Conservation (phyloP, 257 asterid genomes). For the Fraxinus pennsylvanica region DNA sequence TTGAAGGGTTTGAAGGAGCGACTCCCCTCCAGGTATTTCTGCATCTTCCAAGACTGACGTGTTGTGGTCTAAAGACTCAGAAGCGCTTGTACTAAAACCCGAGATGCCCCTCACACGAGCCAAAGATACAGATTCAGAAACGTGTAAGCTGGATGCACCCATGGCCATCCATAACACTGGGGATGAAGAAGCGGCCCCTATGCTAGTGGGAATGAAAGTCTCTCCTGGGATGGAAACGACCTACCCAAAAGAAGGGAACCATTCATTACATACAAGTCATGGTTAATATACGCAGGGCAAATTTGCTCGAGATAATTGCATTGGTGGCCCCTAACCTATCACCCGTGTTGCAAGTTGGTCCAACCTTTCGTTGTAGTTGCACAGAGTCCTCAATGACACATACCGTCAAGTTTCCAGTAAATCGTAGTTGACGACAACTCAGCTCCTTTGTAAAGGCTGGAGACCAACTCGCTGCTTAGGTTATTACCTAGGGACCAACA, state of each 20-base stretch:
- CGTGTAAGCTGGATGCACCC: constrained; percentile 63
- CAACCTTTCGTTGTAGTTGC: background rate
- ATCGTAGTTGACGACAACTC: background rate
- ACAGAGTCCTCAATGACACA: background rate
- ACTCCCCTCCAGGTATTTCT: constrained; percentile 64
- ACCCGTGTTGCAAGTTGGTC: background rate
- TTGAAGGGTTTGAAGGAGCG: constrained; percentile 58
- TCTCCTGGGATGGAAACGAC: constrained; percentile 61
- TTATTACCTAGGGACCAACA: background rate
- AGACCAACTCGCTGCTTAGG: background rate
- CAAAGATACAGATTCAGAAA: constrained; percentile 40
- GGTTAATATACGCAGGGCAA: background rate
- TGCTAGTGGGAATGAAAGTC: constrained; percentile 73
- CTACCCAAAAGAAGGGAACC: constrained; percentile 30
- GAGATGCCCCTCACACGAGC: constrained; percentile 67
- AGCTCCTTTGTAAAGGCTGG: background rate
- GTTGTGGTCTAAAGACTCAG: constrained; percentile 34
- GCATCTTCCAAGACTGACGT: constrained; percentile 49
- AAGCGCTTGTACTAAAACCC: constrained; percentile 36
- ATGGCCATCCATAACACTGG: constrained; percentile 87
- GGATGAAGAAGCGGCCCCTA: constrained; percentile 49
- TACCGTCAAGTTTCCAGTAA: background rate
- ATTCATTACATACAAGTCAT: background rate
- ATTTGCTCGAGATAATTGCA: background rate
- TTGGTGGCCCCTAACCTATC: background rate